phyloP scores from a whole-genome alignment of 139 green algal genomes.

The Chara braunii region DNA sequence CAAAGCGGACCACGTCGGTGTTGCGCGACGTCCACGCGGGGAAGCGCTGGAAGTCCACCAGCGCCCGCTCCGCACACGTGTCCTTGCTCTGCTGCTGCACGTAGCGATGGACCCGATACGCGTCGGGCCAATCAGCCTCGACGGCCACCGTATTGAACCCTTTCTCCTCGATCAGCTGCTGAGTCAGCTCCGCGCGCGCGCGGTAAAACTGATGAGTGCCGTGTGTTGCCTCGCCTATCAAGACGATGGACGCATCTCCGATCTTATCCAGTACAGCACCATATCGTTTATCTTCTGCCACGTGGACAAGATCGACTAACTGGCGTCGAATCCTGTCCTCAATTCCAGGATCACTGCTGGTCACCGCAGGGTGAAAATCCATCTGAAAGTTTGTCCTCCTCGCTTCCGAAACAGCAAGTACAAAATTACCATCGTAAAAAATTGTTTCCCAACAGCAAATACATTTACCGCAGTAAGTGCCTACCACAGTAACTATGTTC shows the following conservation, averaged over 20 bases:
- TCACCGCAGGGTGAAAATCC: no score
- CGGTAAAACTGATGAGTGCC: slow-evolving; percentile 59
- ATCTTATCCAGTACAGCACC: slow-evolving; percentile 24
- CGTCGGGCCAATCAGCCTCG: slow-evolving; percentile 57
- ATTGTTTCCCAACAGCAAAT: no score
- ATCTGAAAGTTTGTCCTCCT: no score
- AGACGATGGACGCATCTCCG: slow-evolving; percentile 3
- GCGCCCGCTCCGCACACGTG: slow-evolving; percentile 34
- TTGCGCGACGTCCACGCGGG: slow-evolving; percentile 64
- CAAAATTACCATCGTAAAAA: no score
- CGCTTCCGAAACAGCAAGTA: no score
- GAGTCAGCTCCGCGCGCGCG: slow-evolving; percentile 50
- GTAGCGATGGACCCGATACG: slow-evolving; percentile 48
- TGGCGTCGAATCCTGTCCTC: no score
- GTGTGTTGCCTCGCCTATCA: slow-evolving; percentile 51
- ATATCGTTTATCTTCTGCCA: background rate
- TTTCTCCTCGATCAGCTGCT: slow-evolving; percentile 42
- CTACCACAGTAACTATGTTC: no score
- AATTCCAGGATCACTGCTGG: no score
- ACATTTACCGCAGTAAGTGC: no score
- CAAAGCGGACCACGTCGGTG: slow-evolving; percentile 21
- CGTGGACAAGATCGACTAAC: no score
- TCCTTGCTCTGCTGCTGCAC: slow-evolving; percentile 18
- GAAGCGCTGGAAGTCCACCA: slow-evolving; percentile 44
- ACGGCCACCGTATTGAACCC: slow-evolving; percentile 21